A percentile compares a stretch with the other conserved stretches of the same genome.
Evolutionary conservation across 805 yeast species (phyloP).

Genomic region (Schizosaccharomyces osmophilus): DNA sequence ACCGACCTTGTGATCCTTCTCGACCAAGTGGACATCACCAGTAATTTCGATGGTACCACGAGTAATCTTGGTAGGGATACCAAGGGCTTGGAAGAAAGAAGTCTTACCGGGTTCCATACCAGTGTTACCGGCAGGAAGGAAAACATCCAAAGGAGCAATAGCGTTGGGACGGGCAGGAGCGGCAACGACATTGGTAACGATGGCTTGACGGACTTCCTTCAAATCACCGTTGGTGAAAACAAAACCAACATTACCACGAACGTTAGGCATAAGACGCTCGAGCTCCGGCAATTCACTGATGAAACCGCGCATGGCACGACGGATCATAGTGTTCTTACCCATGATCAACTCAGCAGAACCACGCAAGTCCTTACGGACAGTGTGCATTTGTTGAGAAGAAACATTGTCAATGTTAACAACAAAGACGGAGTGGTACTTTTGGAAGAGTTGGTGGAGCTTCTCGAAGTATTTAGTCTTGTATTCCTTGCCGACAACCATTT

Average conservation of each 20-base stretch:
- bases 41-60: constrained; percentile 99
- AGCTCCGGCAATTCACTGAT: constrained; percentile 79
- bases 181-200: constrained; percentile 84
- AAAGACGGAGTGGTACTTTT: constrained; percentile 93
- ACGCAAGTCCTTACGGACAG: constrained; percentile 92
- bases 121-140: constrained; percentile 97
- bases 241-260: constrained; percentile 98
- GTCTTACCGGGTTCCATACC: constrained; percentile 99
- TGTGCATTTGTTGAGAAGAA: constrained; percentile 99
- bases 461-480: constrained; percentile 70
- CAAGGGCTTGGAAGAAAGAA: constrained; percentile 99
- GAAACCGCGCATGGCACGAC: constrained; percentile 98
- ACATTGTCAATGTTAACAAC: constrained; percentile 98
- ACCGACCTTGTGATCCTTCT: constrained; percentile 72
- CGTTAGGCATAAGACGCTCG: constrained; percentile 83
- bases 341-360: constrained; percentile 82
- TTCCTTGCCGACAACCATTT: background rate
- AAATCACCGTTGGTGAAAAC: constrained; percentile 94
- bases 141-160: constrained; percentile 90
- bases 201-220: constrained; percentile 70
- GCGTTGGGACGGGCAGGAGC: constrained; percentile 99
- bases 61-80: constrained; percentile 99
- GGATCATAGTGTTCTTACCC: constrained; percentile 99
- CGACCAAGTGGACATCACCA: constrained; percentile 86
- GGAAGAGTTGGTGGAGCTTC: constrained; percentile 84